phyloP scores from a whole-genome alignment of 2,329 filamentous ascomycete genomes.

The Penicillium vulpinum region DNA sequence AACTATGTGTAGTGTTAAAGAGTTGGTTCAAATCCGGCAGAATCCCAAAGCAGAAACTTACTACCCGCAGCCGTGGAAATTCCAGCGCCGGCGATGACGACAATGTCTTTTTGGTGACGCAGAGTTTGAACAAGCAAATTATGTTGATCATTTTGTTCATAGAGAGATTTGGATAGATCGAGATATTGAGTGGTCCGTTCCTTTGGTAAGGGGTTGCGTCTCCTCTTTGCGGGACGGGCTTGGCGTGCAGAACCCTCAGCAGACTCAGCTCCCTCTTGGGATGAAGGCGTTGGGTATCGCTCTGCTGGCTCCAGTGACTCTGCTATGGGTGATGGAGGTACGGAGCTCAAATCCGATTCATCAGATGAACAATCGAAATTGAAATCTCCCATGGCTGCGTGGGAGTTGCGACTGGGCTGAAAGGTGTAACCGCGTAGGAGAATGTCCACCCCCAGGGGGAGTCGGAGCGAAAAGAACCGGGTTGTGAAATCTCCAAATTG shows the following conservation, averaged over 20 bases:
- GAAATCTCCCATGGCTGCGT: conserved; percentile 25
- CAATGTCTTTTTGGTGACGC: conserved; percentile 90
- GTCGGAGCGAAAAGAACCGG: conserved; percentile 7
- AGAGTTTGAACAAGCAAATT: conserved; percentile 71
- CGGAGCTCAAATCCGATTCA: conserved; percentile 45
- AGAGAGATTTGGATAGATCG: conserved; percentile 57
- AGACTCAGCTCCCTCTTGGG: conserved; percentile 31
- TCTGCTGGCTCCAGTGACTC: conserved; percentile 36
- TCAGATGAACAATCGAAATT: conserved; percentile 33
- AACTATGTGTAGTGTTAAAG: conserved; percentile 54
- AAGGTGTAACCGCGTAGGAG: conserved; percentile 13
- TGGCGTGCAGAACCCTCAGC: conserved; percentile 46
- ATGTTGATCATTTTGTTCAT: conserved; percentile 62
- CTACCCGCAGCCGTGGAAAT: conserved; percentile 95
- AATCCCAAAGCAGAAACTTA: conserved; percentile 50
- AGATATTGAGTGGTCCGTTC: conserved; percentile 80
- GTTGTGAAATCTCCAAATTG: conserved; percentile 2
- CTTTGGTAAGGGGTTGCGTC: conserved; percentile 61
- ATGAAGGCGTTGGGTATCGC: conserved; percentile 46
- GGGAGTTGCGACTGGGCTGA: conserved; percentile 4
- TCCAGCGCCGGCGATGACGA: conserved; percentile 92
- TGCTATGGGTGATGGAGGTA: conserved; percentile 25
- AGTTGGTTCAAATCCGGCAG: conserved; percentile 9
- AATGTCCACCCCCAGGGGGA: conserved; percentile 1
- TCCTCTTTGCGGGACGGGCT: conserved; percentile 72